Conservation (phyloP, 2,329 filamentous ascomycete species). For the Ascochyta clinopodiicola region DNA sequence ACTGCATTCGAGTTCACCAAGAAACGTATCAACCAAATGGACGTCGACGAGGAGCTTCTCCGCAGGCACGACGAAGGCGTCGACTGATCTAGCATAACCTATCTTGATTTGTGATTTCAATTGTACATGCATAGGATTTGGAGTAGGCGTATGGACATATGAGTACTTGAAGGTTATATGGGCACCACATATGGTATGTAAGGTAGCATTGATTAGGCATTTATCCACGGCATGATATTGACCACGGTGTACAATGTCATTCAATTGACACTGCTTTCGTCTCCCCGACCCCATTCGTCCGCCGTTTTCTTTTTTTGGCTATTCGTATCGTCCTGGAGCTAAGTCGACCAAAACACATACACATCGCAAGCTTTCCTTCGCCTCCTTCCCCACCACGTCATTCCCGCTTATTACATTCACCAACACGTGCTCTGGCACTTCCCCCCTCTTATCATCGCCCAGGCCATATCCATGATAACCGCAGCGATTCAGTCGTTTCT, state of each 20-base stretch:
- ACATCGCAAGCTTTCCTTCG: background rate
- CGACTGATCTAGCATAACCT: conserved; percentile 1
- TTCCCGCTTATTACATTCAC: background rate
- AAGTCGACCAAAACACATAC: background rate
- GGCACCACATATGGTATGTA: conserved; percentile 15
- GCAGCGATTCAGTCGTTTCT: too few species aligned
- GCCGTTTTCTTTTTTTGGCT: background rate
- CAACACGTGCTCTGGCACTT: background rate
- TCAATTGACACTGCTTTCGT: background rate
- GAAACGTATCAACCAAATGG: conserved; percentile 57
- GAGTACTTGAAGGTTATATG: conserved; percentile 5
- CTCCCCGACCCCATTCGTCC: background rate
- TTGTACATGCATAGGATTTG: conserved; percentile 34
- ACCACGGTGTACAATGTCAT: conserved; percentile 14
- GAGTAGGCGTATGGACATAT: conserved; percentile 22
- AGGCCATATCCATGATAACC: too few species aligned
- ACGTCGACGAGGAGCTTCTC: conserved; percentile 47
- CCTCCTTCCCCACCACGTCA: background rate
- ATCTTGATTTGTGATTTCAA: conserved; percentile 3
- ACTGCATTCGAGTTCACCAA: conserved; percentile 86
- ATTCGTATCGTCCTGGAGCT: background rate
- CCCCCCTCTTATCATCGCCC: background rate
- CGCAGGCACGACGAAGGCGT: conserved; percentile 32
- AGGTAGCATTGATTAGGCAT: conserved; percentile 16
- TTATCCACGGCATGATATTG: conserved; percentile 20